These are phyloP conservation scores for Massospora cicadina DNA, from an alignment of 371 early-diverging fungal species.

Conservation along the genomic window DNA sequence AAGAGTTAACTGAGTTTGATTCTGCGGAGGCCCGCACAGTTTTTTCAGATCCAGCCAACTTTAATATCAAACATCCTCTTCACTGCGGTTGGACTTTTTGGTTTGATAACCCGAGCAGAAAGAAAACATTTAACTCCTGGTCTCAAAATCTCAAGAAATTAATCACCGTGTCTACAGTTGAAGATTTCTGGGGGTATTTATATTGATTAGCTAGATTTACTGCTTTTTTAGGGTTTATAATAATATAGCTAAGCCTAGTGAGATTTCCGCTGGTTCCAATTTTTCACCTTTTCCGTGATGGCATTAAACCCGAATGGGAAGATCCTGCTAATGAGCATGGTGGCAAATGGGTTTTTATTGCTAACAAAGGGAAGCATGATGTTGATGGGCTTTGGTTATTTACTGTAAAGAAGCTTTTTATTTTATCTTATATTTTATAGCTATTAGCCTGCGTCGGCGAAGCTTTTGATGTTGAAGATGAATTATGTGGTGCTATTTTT, in stretches of 20 bases:
- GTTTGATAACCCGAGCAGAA: slow-evolving; percentile 76
- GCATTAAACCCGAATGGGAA: slow-evolving; percentile 99
- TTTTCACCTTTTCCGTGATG: slow-evolving; percentile 92
- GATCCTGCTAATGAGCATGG: slow-evolving; percentile 90
- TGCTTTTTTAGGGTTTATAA: slow-evolving; percentile 50
- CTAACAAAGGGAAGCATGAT: slow-evolving; percentile 51
- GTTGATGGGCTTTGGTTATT: slow-evolving; percentile 75
- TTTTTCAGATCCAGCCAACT: slow-evolving; percentile 37
- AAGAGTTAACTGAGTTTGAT: background rate
- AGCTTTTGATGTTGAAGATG: slow-evolving; percentile 54
- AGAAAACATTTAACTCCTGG: slow-evolving; percentile 64
- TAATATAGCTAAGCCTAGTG: slow-evolving; percentile 64
- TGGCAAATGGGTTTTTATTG: slow-evolving; percentile 85
- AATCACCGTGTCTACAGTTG: slow-evolving; percentile 71
- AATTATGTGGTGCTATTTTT: slow-evolving; percentile 83
- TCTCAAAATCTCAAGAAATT: slow-evolving; percentile 70
- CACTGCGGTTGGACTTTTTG: slow-evolving; percentile 82
- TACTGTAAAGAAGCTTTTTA: slow-evolving; percentile 29
- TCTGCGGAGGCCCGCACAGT: slow-evolving; percentile 19
- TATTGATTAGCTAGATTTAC: slow-evolving; percentile 1
- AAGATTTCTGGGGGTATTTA: slow-evolving; percentile 87
- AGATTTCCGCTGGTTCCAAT: slow-evolving; percentile 65
- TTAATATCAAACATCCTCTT: slow-evolving; percentile 75
- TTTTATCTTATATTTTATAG: slow-evolving; percentile 15
- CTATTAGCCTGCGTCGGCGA: slow-evolving; percentile 86